These are phyloP conservation scores for Geranium rotundifolium DNA, from an alignment of 345 rosid genomes.

Conservation along the genomic window DNA sequence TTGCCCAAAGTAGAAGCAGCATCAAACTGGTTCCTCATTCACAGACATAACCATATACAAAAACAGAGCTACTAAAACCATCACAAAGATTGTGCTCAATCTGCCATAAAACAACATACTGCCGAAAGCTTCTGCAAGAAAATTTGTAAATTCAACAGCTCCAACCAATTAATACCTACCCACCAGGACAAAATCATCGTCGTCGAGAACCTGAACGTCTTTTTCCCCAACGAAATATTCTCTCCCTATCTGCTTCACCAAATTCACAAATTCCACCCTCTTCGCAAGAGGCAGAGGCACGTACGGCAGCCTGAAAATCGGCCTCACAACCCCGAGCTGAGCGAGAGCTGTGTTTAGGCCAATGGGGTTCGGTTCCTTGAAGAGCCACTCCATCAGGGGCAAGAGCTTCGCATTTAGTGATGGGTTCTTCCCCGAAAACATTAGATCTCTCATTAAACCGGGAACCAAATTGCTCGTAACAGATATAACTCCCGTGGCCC, in stretches of 20 bases:
- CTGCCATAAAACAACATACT: no score
- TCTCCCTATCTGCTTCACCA: slow-evolving; percentile 60
- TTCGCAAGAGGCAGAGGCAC: slow-evolving; percentile 54
- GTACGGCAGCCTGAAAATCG: slow-evolving; percentile 71
- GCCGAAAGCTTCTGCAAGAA: no score
- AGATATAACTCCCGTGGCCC: slow-evolving; percentile 69
- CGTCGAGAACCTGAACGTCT: slow-evolving; percentile 66
- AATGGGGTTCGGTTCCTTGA: slow-evolving; percentile 68
- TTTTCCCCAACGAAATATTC: slow-evolving; percentile 65
- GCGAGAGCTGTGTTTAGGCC: slow-evolving; percentile 86
- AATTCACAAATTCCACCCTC: slow-evolving; percentile 58
- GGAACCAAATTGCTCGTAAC: slow-evolving; percentile 74
- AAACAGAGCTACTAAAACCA: no score
- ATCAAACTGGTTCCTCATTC: no score
- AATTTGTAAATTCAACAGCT: no score
- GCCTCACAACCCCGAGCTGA: slow-evolving; percentile 72
- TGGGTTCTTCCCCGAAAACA: slow-evolving; percentile 55
- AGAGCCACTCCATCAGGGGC: slow-evolving; percentile 72
- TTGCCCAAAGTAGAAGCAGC: no score
- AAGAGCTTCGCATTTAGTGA: slow-evolving; percentile 47
- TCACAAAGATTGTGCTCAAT: no score
- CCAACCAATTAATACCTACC: slow-evolving; percentile 38
- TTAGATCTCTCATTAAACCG: slow-evolving; percentile 43
- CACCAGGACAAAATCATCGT: slow-evolving; percentile 56
- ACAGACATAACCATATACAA: no score